Evolutionary conservation across 306 rosid species (phyloP), one percentile per base, ranked within the genome.

Genomic region (Mimosa pudica): DNA sequence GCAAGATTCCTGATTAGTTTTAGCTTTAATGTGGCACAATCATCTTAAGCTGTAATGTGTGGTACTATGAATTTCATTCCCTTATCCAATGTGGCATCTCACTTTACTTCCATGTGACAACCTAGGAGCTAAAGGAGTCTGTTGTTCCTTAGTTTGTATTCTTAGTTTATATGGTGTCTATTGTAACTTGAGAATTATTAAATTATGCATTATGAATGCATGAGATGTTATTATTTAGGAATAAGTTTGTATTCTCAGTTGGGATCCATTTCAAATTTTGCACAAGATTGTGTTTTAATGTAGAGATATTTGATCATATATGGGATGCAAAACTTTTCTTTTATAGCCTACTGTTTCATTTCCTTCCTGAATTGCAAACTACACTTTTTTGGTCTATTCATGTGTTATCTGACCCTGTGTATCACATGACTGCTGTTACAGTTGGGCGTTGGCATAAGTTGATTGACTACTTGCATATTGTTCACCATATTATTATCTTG

Each of bases 361-460:
- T 8, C 58, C 49, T 51, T 48, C 74, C 70, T 52, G 20, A 69
- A n/a, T 71, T 65, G 48, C 36, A 8, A 14, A 8, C 48, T 44
- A 44, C 30, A 57, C 75, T 7, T 42, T 70, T 71, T 61, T 49
- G 61, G 14, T 52, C 45, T 76, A 44, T 18, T 64, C 18, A 54
- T 7, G 24, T 42, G 6, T 16, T n/a, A 13, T 55, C 45, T 47
- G 68, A 45, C 74, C 54, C 57, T 17, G 44, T 47, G 16, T 24
- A 45, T 41, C 13, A n/a, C 60, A 77, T 72, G 71, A 72, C n/a
- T 44, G 17, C 24, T 73, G 66, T 54, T 85, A 30, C 82, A 77
- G 79, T 2, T 69, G 17, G 74, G 41, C 63, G 79, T 2, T 69
- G 17, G 74, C 47, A 70, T 77, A 77, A 66, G 63, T 80, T 73